Evolutionary conservation across 1,139 yeast species (phyloP).

Genomic region (Diutina catenulata): DNA sequence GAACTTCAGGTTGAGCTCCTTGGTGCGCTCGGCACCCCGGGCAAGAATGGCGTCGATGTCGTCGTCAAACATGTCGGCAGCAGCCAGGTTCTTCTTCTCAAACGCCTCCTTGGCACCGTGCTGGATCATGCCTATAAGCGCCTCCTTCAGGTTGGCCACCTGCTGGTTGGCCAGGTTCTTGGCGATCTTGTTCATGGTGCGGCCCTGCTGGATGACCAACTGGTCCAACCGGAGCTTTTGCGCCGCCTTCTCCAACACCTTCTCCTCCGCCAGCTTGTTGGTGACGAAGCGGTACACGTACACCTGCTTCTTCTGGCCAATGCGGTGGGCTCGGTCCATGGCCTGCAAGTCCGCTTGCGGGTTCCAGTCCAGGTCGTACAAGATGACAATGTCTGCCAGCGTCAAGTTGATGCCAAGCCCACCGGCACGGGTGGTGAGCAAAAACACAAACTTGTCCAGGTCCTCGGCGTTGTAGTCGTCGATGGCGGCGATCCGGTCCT

Average conservation of each 20-base stretch:
- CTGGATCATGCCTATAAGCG: slow-evolving; percentile 87
- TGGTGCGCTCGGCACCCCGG: slow-evolving; percentile 75
- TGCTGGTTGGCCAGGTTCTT: neutral
- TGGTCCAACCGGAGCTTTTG: slow-evolving; percentile 71
- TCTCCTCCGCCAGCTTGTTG: slow-evolving; percentile 73
- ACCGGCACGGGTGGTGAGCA: slow-evolving; percentile 75
- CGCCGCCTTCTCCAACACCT: slow-evolving; percentile 68
- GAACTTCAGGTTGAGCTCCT: slow-evolving; percentile 64
- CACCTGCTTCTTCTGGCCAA: slow-evolving; percentile 77
- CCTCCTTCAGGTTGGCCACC: slow-evolving; percentile 55
- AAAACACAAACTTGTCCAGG: slow-evolving; percentile 56
- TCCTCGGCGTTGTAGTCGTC: slow-evolving; percentile 68
- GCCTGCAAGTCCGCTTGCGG: slow-evolving; percentile 85
- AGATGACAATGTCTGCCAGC: slow-evolving; percentile 60
- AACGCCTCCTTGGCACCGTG: slow-evolving; percentile 92
- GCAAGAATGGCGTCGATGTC: slow-evolving; percentile 74
- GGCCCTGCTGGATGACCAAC: slow-evolving; percentile 71
- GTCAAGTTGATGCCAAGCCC: slow-evolving; percentile 79
- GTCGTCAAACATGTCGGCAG: slow-evolving; percentile 37
- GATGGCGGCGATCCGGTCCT: slow-evolving; percentile 62
- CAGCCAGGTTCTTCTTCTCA: slow-evolving; percentile 26
- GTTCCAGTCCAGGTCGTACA: slow-evolving; percentile 78
- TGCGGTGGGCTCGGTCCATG: slow-evolving; percentile 83
- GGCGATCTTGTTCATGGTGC: slow-evolving; percentile 12
- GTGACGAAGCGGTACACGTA: slow-evolving; percentile 67